Evolutionary conservation across 345 rosid genomes (phyloP), one percentile per base, ranked within the genome.

Genomic region (Eutrema heterophyllum): DNA sequence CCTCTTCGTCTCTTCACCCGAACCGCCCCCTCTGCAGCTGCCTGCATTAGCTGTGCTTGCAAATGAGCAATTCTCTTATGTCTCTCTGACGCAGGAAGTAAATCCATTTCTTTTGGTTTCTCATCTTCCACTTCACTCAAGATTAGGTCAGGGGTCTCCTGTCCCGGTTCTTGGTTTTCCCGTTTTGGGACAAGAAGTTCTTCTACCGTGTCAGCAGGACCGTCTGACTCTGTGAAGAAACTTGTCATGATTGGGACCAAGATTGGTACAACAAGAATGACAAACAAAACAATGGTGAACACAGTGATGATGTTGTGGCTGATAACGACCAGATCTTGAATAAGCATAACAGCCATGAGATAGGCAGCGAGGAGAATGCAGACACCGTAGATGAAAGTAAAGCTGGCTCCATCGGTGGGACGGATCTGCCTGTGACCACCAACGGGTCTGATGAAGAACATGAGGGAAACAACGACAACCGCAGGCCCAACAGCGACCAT

Each of bases 401-500:
- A 92, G 78, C 96, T 87, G 5, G 78, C 68, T 52, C 81, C 86
- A 70, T 96, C 98, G 0, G 93, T 82, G 9, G 87, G 77, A 50
- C 89, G 87, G 7, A 86, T 65, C 76, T 96, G 99, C 71, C 88
- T 86, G 73, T 92, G 98, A 69, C 99, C 99, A 77, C 90, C 89
- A 36, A 90, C 99, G 10, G 98, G 99, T 79, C 98, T 86, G 69
- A 96, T 81, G 27, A 89, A 58, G 79, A 90, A 96, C 99, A 96
- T 96, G 13, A 90, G 77, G 43, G 82, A 78, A 71, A 88, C 75
- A 54, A 81, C 86, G 8, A 92, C 88, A 85, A 90, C 88, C 10
- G 90, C 86, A 21, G 99, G 99, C 6, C 85, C 97, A 56, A 92
- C 99, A 1, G 98, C 98, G 54, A 92, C 93, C 99, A 96, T 92